Conservation (phyloP, 2,329 filamentous ascomycete species). For the Aureobasidium zeae region DNA sequence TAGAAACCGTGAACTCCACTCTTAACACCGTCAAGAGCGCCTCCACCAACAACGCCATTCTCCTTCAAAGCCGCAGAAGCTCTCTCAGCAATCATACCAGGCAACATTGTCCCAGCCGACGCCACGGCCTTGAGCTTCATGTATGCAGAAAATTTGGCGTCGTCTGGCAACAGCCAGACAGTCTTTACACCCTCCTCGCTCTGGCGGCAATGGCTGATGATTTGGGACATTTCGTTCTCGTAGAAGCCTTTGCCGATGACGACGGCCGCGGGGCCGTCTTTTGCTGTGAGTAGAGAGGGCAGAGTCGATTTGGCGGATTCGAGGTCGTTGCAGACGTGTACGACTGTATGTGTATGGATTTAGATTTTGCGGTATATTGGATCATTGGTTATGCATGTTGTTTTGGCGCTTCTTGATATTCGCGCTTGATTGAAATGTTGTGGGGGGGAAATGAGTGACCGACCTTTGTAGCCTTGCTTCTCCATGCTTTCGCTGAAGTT, state of each 20-base stretch:
- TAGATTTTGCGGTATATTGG: not conserved
- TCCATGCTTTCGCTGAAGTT: slow-evolving; percentile 1
- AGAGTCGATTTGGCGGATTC: slow-evolving; percentile 3
- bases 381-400: not conserved
- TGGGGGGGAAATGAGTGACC: not conserved
- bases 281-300: not conserved
- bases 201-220: slow-evolving; percentile 1
- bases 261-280: slow-evolving; percentile 7
- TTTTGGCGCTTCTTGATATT: not conserved
- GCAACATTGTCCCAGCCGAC: slow-evolving; percentile 13
- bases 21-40: not conserved
- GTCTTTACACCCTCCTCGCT: not conserved
- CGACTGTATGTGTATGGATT: not conserved
- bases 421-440: not conserved
- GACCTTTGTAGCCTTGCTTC: slow-evolving; percentile 6
- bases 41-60: slow-evolving; percentile 12
- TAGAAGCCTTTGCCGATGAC: slow-evolving; percentile 15
- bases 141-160: slow-evolving; percentile 9
- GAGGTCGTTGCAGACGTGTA: slow-evolving; percentile 10
- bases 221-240: slow-evolving; percentile 10
- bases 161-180: slow-evolving; percentile 12
- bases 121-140: slow-evolving; percentile 15
- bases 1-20: slow-evolving; percentile 10
- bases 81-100: slow-evolving; percentile 14
- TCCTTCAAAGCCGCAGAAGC: slow-evolving; percentile 9